Base-by-base conservation (phyloP, 2,329 filamentous ascomycete species). In the Neonectria ditissima region DNA sequence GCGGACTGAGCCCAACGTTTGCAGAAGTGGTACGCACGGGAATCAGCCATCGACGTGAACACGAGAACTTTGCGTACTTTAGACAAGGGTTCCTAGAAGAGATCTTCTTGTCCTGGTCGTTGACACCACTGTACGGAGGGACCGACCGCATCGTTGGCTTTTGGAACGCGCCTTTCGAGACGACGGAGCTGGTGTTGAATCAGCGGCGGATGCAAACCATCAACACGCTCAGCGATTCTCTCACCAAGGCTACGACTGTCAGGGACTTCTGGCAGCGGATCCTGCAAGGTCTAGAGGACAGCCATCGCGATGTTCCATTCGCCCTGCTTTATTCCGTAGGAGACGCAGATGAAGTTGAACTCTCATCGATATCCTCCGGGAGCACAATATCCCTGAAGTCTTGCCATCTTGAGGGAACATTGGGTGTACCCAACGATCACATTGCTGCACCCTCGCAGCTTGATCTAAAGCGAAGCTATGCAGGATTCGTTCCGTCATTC, bases 311-410 rank as follows among this genome's bases (percentile, higher is more conserved):
- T 57, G 74, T 81, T 1, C 80, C 80, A 0, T 80, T 82, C 62
- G 80, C 80, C 0, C 69, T 81, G 0, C 69, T 81, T 4, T 81
- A 81, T 57, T 80, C 79, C 1, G 78, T 80, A 0, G 78, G 76
- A 1, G 80, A 81, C 6, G 67, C 66, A 5, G 75, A 77, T n/a
- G 78, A 79, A n/a, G 73, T 59, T 20, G 77, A 79, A 28, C 69
- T 75, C 14, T 75, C 76, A 0, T 80, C 79, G 0, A 70, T 65
- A 1, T 75, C 77, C 0, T 77, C 79, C 0, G 76, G 75, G 4
- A 77, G 78, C 32, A 78, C 77, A 10, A 75, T 79, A 5, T 79
- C 77, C 3, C 66, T 75, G 41, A 77, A 77, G 22, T 75, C 74
- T 0, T 80, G 80, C 41, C 72, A 74, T n/a, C 70, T 79, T 0